Evolutionary conservation across 2,329 filamentous ascomycete genomes (phyloP), one percentile per base, ranked within the genome.

Genomic region (Fusarium concolor): DNA sequence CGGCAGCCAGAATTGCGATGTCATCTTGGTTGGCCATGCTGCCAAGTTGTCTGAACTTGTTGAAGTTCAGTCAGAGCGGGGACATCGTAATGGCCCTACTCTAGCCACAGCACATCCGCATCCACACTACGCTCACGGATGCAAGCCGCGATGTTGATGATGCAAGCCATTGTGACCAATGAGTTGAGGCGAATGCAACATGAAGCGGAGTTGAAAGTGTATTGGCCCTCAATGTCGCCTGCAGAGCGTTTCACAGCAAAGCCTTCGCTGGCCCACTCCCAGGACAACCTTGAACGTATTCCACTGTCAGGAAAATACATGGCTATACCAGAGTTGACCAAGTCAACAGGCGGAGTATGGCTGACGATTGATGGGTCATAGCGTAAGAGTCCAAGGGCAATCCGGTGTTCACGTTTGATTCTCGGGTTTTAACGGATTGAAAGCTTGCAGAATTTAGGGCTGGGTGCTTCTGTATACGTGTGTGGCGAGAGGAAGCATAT

Each of bases 241-340:
- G 44, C 60, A 65, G 54, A 54, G 42, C 45, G 62, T 71, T 67
- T 71, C 62, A 61, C 57, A 46, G 47, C 55, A 56, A 50, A 50
- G 29, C 35, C 56, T 52, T 49, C n/a, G 15, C 33, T 24, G 52
- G 33, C 44, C 56, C 56, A 64, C 65, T 35, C 18, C 29, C 22
- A 10, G 38, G 39, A 53, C 47, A 15, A 46, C 35, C 24, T 45
- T 10, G 18, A 26, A 26, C 24, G 38, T 47, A 50, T 52, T 41
- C 26, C 39, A 26, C 28, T 55, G 44, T 62, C 46, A 55, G 39
- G 41, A 49, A 62, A 58, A 52, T 42, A 42, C 42, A 65, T 41
- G 24, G 8, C 45, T 51, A 20, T 56, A 39, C 54, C 46, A 33
- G 28, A 39, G 46, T 46, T 28, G 49, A 45, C 29, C 31, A 58